These are phyloP conservation scores for Trypanosoma brucei DNA, from an alignment of 208 protist genomes.

Conservation along the genomic window DNA sequence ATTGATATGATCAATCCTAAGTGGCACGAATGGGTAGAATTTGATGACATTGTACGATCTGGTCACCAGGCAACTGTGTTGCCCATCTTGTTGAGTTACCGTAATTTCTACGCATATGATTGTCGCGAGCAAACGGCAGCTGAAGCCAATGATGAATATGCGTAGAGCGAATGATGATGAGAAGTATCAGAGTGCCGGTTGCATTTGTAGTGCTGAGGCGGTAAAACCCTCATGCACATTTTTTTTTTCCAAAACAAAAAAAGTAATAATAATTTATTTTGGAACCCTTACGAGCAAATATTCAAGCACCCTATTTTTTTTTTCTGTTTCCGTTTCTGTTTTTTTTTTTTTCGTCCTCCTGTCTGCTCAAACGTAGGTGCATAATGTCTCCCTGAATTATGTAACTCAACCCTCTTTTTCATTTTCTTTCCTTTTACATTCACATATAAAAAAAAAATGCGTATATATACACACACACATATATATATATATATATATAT, in stretches of 20 bases:
- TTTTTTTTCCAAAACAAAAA: no score
- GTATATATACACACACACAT: no score
- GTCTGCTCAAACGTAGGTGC: background rate
- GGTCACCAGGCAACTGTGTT: slow-evolving; percentile 82
- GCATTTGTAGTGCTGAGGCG: background rate
- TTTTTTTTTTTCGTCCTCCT: no score
- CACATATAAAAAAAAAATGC: no score
- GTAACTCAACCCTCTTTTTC: slow-evolving; percentile 6
- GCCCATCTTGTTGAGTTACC: slow-evolving; percentile 79
- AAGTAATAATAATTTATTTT: no score
- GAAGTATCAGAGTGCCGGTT: background rate
- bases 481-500: no score
- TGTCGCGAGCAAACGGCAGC: slow-evolving; percentile 83
- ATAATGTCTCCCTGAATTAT: background rate
- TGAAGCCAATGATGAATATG: slow-evolving; percentile 69
- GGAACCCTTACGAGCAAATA: no score
- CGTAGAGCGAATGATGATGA: slow-evolving; percentile 8
- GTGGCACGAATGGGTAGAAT: slow-evolving; percentile 77
- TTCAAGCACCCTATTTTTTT: background rate
- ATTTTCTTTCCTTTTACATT: slow-evolving; percentile 10
- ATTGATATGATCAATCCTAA: slow-evolving; percentile 90
- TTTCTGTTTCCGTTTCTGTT: slow-evolving; percentile 12
- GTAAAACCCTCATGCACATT: no score
- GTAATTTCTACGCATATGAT: slow-evolving; percentile 89
- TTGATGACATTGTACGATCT: slow-evolving; percentile 71